These are phyloP conservation scores for Candida bentonensis DNA, from an alignment of 805 yeast genomes.

Conservation along the genomic window DNA sequence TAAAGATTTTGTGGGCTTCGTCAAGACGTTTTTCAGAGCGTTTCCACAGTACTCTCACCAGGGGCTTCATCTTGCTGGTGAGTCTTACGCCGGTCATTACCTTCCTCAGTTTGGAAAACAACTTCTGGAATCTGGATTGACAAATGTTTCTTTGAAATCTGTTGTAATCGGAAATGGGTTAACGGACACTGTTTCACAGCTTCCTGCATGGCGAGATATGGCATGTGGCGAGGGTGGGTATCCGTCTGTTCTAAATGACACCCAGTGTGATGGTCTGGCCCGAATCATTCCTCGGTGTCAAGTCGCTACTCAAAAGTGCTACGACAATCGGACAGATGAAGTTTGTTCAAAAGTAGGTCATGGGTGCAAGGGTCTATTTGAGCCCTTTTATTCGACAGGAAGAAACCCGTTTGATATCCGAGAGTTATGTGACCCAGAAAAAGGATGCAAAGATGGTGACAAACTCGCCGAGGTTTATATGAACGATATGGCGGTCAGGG, in stretches of 20 bases:
- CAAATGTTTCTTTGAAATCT: constrained; percentile 52
- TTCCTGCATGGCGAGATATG: constrained; percentile 75
- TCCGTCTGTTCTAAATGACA: constrained; percentile 59
- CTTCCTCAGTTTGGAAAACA: constrained; percentile 73
- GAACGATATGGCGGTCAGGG: constrained; percentile 55
- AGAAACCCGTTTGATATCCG: constrained; percentile 81
- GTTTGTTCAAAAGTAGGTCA: constrained; percentile 72
- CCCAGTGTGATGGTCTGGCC: constrained; percentile 58
- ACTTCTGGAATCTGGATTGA: constrained; percentile 36
- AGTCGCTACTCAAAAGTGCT: constrained; percentile 58
- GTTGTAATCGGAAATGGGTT: constrained; percentile 84
- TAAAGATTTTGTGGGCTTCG: constrained; percentile 58
- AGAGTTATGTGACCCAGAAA: constrained; percentile 35
- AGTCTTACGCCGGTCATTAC: constrained; percentile 75
- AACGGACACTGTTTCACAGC: constrained; percentile 73
- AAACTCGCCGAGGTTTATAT: constrained; percentile 28
- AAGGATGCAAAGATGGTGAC: background rate
- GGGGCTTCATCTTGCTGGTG: constrained; percentile 70
- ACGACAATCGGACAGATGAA: constrained; percentile 53
- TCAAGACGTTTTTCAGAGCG: constrained; percentile 58
- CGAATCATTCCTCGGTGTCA: constrained; percentile 59
- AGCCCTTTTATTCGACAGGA: constrained; percentile 67
- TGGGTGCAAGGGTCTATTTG: constrained; percentile 34
- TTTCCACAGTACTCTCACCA: constrained; percentile 36
- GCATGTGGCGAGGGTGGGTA: constrained; percentile 90